These are phyloP conservation scores for Sphaerobolus stellatus DNA, from an alignment of 1,284 basidiomycete genomes.

Conservation along the genomic window DNA sequence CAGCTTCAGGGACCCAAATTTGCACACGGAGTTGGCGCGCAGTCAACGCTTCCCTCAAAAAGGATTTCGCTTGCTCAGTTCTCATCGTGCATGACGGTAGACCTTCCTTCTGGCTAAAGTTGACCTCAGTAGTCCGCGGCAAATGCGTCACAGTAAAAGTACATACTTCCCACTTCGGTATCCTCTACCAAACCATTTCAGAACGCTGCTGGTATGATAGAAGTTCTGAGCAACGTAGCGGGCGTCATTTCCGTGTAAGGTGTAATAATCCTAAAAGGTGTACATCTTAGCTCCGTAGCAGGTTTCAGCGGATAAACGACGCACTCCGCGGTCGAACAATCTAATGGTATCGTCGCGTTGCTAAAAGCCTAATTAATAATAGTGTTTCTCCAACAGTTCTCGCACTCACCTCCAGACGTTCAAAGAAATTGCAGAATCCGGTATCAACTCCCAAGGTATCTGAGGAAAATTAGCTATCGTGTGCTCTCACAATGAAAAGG, in stretches of 20 bases:
- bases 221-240: conserved; percentile 83
- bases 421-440: conserved; percentile 9
- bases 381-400: neutral
- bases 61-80: conserved; percentile 77
- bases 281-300: neutral
- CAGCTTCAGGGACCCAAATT: conserved; percentile 80
- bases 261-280: conserved; percentile 72
- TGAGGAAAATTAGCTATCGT: neutral
- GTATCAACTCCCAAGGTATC: conserved; percentile 6
- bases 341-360: conserved; percentile 64
- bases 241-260: conserved; percentile 88
- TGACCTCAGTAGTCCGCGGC: neutral
- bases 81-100: conserved; percentile 82
- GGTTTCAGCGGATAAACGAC: conserved; percentile 12
- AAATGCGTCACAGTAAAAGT: conserved; percentile 16
- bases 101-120: conserved; percentile 7
- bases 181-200: conserved; percentile 73
- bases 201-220: conserved; percentile 81
- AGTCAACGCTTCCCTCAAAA: conserved; percentile 90
- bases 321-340: conserved; percentile 70
- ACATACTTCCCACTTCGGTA: conserved; percentile 19
- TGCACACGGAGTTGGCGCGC: conserved; percentile 91
- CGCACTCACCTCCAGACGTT: conserved; percentile 1
- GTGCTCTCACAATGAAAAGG: conserved; percentile 6
- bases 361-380: neutral